Evolutionary conservation across 164 flowering plant genomes (phyloP), one percentile per base, ranked within the genome.

Genomic region (Litsea cubeba): DNA sequence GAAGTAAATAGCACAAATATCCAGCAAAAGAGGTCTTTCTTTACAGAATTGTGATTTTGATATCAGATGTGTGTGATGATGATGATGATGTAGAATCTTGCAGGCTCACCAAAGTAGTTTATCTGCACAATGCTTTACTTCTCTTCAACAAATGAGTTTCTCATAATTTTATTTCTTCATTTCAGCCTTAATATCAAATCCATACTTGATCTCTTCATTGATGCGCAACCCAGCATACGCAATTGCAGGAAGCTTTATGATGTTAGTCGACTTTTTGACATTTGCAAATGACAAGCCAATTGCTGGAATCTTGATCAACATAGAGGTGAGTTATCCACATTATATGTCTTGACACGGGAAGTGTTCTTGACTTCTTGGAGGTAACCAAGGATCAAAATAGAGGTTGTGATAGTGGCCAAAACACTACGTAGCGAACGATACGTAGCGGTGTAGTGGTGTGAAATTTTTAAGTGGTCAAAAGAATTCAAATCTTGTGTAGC

Each of bases 301-400:
- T 81, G 18, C 80, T 72, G 87, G 87, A 58, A 79, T 85, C 28
- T 73, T 85, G 72, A 79, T 85, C 76, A 76, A 60, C 64, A 77
- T 85, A 74, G 83, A 83, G 83, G 85, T 85, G 65, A 71, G 82
- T 72, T 25, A 40, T 63, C 66, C 28, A 66, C 50, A 17, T 3
- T 32, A 30, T 2, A 66, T 66, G 60, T 14, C n/a, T 14, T 54
- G n/a, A 12, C 60, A 15, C 5, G 17, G n/a, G n/a, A 54, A 18
- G 5, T 20, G 15, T 54, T 15, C 20, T 17, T 54, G 5, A 30
- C 35, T 30, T 30, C 35, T 30, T 30, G 35, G 35, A 3, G 35
- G 35, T 30, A 30, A 30, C 35, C 35, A 5, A 30, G 35, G 35
- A 30, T 30, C 35, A 30, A 30, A 30, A 30, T 30, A 30, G 35